Percentiles rank a stretch among this genome's conserved stretches.
Evolutionary conservation across 164 flowering plant species (phyloP).

Genomic region (Litsea cubeba): DNA sequence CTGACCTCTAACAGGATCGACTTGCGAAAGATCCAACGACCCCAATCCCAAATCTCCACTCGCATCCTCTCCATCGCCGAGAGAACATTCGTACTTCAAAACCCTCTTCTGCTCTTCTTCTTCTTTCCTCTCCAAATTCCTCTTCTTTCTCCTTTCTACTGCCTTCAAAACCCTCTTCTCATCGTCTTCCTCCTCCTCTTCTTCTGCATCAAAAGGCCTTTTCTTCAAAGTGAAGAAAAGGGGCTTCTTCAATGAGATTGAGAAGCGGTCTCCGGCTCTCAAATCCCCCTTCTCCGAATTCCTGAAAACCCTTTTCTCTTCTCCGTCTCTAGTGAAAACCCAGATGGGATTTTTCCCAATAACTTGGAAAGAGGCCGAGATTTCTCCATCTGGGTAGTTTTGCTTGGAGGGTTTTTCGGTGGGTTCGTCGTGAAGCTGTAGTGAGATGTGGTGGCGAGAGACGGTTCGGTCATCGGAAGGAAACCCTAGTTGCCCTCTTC

Average conservation of each 20-base stretch:
- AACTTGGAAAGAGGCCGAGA: slow-evolving; percentile 47
- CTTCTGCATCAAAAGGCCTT: slow-evolving; percentile 11
- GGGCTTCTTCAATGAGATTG: slow-evolving; percentile 49
- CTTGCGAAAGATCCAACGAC: slow-evolving; percentile 34
- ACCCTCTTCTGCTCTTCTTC: neutral
- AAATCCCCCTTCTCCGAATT: slow-evolving; percentile 47
- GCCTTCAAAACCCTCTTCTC: slow-evolving; percentile 15
- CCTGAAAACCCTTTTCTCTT: slow-evolving; percentile 38
- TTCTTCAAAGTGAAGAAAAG: slow-evolving; percentile 46
- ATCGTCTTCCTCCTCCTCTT: slow-evolving; percentile 4
- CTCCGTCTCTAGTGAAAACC: slow-evolving; percentile 27
- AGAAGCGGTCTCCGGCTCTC: slow-evolving; percentile 52
- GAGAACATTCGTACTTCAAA: neutral
- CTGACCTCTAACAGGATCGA: slow-evolving; percentile 78
- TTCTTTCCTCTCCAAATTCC: slow-evolving; percentile 9
- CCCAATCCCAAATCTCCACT: slow-evolving; percentile 19
- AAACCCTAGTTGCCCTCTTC: slow-evolving; percentile 42
- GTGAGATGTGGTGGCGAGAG: slow-evolving; percentile 61
- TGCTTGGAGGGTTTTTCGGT: neutral
- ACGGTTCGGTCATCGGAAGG: slow-evolving; percentile 46
- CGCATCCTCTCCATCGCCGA: slow-evolving; percentile 2
- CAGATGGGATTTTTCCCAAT: slow-evolving; percentile 82
- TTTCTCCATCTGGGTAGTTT: slow-evolving; percentile 14
- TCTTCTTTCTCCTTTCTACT: slow-evolving; percentile 15
- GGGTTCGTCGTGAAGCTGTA: slow-evolving; percentile 16